Evolutionary conservation across 768 basidiomycete species (phyloP).

Genomic region (Amanita phalloides): DNA sequence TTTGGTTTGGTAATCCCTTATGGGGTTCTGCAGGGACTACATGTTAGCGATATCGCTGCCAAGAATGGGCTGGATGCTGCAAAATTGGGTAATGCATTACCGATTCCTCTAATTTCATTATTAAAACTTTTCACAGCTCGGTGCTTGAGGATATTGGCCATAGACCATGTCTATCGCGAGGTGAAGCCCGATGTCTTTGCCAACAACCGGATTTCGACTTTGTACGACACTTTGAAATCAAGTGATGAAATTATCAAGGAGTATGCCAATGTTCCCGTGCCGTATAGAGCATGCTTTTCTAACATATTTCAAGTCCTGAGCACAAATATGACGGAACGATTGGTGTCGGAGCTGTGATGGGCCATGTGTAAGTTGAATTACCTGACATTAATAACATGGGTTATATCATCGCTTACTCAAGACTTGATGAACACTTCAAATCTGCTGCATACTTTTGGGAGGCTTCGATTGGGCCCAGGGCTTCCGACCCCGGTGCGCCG

Average conservation of each 20-base stretch:
- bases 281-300: background rate
- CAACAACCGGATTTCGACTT: constrained; percentile 14
- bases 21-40: constrained; percentile 18
- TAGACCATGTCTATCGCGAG: constrained; percentile 16
- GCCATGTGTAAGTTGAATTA: constrained; percentile 10
- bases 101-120: background rate
- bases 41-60: constrained; percentile 25
- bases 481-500: constrained; percentile 11
- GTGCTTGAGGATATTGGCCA: constrained; percentile 14
- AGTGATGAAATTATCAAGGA: background rate
- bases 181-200: constrained; percentile 16
- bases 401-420: background rate
- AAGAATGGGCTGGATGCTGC: constrained; percentile 18
- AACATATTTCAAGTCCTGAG: constrained; percentile 11
- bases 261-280: background rate
- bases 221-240: constrained; percentile 7
- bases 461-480: constrained; percentile 13
- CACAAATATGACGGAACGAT: constrained; percentile 17
- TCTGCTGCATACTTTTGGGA: constrained; percentile 17
- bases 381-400: background rate
- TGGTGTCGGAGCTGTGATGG: constrained; percentile 17
- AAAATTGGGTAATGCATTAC: constrained; percentile 14
- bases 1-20: background rate
- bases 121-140: constrained; percentile 8
- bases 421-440: constrained; percentile 16